These are phyloP conservation scores for Lycium ferocissimum DNA, from an alignment of 257 asterid species.

Conservation along the genomic window DNA sequence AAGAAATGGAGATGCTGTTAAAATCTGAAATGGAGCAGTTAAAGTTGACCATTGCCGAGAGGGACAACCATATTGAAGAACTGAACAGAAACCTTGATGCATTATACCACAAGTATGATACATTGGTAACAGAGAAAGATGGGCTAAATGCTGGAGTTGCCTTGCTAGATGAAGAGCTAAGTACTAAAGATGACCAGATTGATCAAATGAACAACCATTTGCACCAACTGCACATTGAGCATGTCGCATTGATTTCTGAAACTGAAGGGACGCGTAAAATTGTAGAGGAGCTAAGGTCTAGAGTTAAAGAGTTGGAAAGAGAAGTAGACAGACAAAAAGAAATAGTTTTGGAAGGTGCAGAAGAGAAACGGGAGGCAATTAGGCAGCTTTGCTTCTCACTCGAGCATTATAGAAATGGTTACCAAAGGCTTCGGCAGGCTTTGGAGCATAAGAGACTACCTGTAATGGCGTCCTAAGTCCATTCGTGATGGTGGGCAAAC, in stretches of 20 bases:
- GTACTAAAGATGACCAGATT: constrained; percentile 53
- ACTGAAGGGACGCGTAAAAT: constrained; percentile 49
- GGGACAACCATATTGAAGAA: constrained; percentile 48
- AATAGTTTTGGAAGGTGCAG: constrained; percentile 66
- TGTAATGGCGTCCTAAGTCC: constrained; percentile 56
- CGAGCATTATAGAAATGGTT: constrained; percentile 76
- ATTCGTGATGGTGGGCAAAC: background rate
- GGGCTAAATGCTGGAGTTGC: constrained; percentile 46
- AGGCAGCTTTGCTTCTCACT: constrained; percentile 85
- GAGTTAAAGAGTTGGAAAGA: constrained; percentile 59
- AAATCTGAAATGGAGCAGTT: constrained; percentile 57
- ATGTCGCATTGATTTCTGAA: constrained; percentile 49
- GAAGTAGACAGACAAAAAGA: constrained; percentile 62
- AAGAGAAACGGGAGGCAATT: constrained; percentile 89
- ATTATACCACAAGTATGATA: constrained; percentile 42
- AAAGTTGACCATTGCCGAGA: constrained; percentile 53
- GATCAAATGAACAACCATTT: constrained; percentile 57
- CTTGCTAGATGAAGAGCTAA: constrained; percentile 42
- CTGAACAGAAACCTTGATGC: constrained; percentile 45
- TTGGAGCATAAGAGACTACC: constrained; percentile 52
- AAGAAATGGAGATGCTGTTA: constrained; percentile 53
- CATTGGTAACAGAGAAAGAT: constrained; percentile 45
- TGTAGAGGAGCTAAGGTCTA: constrained; percentile 48
- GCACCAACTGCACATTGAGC: constrained; percentile 68
- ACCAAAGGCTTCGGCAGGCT: constrained; percentile 69